These are phyloP conservation scores for Parachaetomium inaequale DNA, from an alignment of 495 filamentous ascomycete genomes.

Conservation along the genomic window DNA sequence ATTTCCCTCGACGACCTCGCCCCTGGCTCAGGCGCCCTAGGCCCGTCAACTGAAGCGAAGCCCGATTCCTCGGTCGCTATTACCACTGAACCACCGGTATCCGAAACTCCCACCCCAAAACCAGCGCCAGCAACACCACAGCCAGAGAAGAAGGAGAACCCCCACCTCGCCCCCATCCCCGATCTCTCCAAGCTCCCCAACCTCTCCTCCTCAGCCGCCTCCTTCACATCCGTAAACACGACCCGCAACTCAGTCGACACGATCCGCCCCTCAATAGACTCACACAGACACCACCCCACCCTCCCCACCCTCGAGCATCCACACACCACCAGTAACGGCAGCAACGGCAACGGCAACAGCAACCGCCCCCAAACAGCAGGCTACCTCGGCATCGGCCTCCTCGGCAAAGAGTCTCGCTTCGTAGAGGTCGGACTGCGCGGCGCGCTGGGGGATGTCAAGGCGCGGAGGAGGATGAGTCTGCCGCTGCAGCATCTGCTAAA, in stretches of 20 bases:
- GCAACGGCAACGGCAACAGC: not conserved
- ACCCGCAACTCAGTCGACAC: constrained; percentile 27
- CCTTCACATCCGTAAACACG: not conserved
- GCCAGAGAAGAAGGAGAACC: not conserved
- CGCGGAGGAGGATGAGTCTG: constrained; percentile 24
- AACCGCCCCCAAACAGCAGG: constrained; percentile 37
- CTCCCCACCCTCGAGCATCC: not conserved
- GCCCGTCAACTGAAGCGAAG: not conserved
- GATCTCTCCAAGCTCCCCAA: constrained; percentile 6
- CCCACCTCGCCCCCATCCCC: constrained; percentile 2
- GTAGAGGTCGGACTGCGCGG: constrained; percentile 35
- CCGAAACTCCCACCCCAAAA: too few relatives aligned
- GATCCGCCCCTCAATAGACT: constrained; percentile 11
- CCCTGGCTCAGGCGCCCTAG: not conserved
- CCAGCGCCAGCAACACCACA: not conserved
- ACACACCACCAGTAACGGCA: not conserved
- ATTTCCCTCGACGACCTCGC: constrained; percentile 1
- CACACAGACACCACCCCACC: not conserved
- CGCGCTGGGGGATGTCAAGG: constrained; percentile 24
- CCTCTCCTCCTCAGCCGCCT: not conserved
- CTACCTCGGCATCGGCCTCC: constrained; percentile 41
- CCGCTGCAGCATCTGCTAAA: constrained; percentile 20
- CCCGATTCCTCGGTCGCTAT: not conserved
- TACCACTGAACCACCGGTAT: too few relatives aligned
- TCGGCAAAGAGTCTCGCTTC: constrained; percentile 35